Evolutionary conservation across 768 basidiomycete species (phyloP), one percentile per base, ranked within the genome.

Genomic region (Rhodotorula toruloides): DNA sequence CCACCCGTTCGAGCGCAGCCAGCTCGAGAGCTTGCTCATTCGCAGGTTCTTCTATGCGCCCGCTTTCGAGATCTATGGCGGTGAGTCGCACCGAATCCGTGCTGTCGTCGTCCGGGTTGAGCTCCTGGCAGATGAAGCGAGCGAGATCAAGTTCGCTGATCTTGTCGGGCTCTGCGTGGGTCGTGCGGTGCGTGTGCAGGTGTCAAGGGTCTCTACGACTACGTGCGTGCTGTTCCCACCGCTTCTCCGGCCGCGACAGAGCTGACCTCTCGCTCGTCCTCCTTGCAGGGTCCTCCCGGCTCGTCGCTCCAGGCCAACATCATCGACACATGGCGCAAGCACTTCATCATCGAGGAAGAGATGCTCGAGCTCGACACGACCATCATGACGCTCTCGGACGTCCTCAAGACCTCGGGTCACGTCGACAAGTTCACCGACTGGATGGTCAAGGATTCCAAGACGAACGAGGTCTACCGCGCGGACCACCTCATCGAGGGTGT

Each of bases 311-410:
- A 97, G 75, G 90, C 94, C 65, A 98, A 98, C 82, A 90, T 99
- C 79, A 87, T 97, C 76, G 81, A 88, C 1, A 90, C 90, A 82
- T 98, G 94, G 96, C 84, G 94, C 60, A 88, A 88, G 76, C 96
- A 98, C 80, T 98, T 98, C 76, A 98, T 99, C 81, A 83, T 98
- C 75, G 90, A 98, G 74, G 94, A 99, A 75, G 85, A 89, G 79
- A 99, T 98, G 96, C 86, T 94, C 73, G 94, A 98, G 79, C 85
- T 98, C 71, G 94, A 98, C 76, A 97, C 93, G 32, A 97, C 96
- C 44, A 87, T 96, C 79, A 96, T 98, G 87, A 98, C 94, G 0
- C 88, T 94, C 22, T 84, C 89, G 5, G 81, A 91, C 19, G 93
- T 98, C 16, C 93, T 98, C 76, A 93, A 96, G 78, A 86, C 94